These are phyloP conservation scores for Blakeslea trispora DNA, from an alignment of 371 early-diverging fungal species.

Conservation along the genomic window DNA sequence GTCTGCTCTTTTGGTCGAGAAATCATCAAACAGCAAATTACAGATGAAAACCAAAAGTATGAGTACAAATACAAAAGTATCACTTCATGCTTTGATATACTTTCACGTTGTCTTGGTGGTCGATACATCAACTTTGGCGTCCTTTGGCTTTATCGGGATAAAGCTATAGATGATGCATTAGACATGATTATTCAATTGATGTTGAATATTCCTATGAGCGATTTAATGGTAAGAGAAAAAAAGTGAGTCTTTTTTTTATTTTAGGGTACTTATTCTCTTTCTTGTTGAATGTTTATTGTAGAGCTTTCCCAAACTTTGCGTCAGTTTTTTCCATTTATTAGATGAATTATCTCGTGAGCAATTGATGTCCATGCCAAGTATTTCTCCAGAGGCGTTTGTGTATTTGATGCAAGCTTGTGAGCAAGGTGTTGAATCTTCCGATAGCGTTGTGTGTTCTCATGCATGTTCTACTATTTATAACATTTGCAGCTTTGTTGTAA, in stretches of 20 bases:
- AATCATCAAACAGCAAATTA: conserved; percentile 33
- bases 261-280: too few species aligned
- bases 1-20: conserved; percentile 47
- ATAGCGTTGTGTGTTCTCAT: conserved; percentile 59
- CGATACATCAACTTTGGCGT: conserved; percentile 92
- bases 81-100: conserved; percentile 72
- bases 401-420: conserved; percentile 67
- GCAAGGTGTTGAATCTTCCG: conserved; percentile 57
- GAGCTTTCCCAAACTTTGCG: conserved; percentile 67
- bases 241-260: too few species aligned
- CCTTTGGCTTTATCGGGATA: conserved; percentile 88
- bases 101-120: conserved; percentile 74
- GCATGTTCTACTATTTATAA: conserved; percentile 77
- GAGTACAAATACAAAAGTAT: conserved; percentile 77
- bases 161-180: conserved; percentile 75
- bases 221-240: conserved; percentile 80
- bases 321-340: conserved; percentile 60
- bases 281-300: conserved; percentile 16
- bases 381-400: conserved; percentile 53
- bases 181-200: conserved; percentile 71
- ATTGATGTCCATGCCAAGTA: conserved; percentile 57
- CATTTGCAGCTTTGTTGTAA: conserved; percentile 71
- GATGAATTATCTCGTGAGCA: conserved; percentile 71
- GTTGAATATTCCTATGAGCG: conserved; percentile 68
- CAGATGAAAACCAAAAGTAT: conserved; percentile 34